These are phyloP conservation scores for Phialophora expanda DNA, from an alignment of 2,329 filamentous ascomycete species.

Conservation along the genomic window DNA sequence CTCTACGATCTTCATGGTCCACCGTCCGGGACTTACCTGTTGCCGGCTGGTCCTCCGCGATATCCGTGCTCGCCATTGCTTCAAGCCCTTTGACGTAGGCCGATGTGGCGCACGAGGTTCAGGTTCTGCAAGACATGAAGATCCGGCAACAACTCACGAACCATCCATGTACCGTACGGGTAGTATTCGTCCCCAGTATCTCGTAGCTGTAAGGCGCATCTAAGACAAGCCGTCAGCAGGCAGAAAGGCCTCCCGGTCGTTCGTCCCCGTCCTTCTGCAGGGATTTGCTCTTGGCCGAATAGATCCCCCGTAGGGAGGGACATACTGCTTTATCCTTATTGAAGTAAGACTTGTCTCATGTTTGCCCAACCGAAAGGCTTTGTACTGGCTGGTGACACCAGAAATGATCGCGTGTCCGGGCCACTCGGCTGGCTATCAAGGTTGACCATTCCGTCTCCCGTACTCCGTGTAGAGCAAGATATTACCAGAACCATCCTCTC, in stretches of 20 bases:
- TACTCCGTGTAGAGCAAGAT: not conserved
- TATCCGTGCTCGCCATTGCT: slow-evolving; percentile 7
- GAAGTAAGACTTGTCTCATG: no score
- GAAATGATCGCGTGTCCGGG: slow-evolving; percentile 1
- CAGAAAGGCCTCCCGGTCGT: not conserved
- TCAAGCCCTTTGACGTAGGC: slow-evolving; percentile 9
- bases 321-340: no score
- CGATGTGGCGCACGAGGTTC: slow-evolving; percentile 2
- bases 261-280: not conserved
- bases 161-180: not conserved
- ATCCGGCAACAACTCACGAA: not conserved
- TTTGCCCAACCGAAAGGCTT: no score
- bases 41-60: not conserved
- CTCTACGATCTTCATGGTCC: not conserved
- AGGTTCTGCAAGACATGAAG: not conserved
- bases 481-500: not conserved
- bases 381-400: not conserved
- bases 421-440: slow-evolving; percentile 1
- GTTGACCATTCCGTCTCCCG: not conserved
- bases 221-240: not conserved
- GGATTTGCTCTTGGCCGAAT: no score
- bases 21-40: not conserved
- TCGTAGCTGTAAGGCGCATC: not conserved
- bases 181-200: not conserved
- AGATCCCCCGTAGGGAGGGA: no score